phyloP scores from a whole-genome alignment of 306 rosid species.

The Geum urbanum region DNA sequence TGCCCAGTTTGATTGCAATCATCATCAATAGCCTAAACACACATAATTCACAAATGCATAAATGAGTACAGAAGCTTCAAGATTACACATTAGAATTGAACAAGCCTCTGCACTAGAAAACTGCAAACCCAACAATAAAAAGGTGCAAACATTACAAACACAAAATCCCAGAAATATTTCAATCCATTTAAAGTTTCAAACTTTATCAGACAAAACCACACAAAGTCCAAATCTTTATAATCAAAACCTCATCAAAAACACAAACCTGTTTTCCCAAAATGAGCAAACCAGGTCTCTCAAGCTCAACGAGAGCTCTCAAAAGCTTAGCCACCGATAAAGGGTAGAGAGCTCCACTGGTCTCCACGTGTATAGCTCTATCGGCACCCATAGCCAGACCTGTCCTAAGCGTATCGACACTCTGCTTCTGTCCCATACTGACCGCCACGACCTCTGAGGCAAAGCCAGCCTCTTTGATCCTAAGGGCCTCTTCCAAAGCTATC shows the following conservation, averaged over 20 bases:
- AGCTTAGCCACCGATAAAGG: conserved; percentile 82
- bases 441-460: conserved; percentile 90
- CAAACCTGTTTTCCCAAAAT: conserved; percentile 85
- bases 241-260: background rate
- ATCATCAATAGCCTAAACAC: conserved; percentile 83
- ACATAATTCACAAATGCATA: background rate
- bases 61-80: too few species aligned
- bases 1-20: conserved; percentile 99
- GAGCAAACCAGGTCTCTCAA: conserved; percentile 79
- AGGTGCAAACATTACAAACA: background rate
- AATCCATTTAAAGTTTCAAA: too few species aligned
- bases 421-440: conserved; percentile 71
- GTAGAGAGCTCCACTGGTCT: conserved; percentile 37
- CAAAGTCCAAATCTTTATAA: conserved; percentile 5
- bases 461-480: conserved; percentile 68
- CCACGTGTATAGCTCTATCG: conserved; percentile 84
- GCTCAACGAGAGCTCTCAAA: conserved; percentile 59
- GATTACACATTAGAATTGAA: too few species aligned
- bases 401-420: conserved; percentile 69
- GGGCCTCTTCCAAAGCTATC: conserved; percentile 91
- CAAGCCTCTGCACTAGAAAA: too few species aligned
- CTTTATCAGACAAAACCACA: background rate
- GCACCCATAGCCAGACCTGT: conserved; percentile 96
- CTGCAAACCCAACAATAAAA: too few species aligned
- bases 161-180: background rate